Percentiles rank a stretch among this genome's conserved stretches.
These are phyloP conservation scores for Aspergillus sp. DNA, from an alignment of 2,329 filamentous ascomycete genomes.

Conservation along the genomic window DNA sequence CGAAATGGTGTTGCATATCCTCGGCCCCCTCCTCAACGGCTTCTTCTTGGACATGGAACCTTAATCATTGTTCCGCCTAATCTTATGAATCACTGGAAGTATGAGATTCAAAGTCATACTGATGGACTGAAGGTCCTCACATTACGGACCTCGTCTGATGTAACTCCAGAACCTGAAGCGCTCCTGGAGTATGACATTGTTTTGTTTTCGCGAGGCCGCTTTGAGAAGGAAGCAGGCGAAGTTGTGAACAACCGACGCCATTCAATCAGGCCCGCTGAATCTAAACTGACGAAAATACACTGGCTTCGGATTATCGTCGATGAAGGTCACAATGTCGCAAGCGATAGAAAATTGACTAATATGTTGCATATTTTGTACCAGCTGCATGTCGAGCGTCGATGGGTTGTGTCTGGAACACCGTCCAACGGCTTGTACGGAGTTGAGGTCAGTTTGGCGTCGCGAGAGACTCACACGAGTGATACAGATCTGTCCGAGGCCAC, in stretches of 20 bases:
- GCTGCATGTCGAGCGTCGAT: conserved; percentile 66
- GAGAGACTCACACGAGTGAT: conserved; percentile 37
- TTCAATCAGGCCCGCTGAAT: conserved; percentile 48
- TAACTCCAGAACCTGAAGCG: conserved; percentile 56
- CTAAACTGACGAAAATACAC: conserved; percentile 67
- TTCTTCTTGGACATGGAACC: conserved; percentile 67
- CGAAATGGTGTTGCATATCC: conserved; percentile 42
- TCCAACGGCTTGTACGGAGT: conserved; percentile 78
- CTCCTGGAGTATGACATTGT: conserved; percentile 71
- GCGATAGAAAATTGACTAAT: conserved; percentile 58
- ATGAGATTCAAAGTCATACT: conserved; percentile 78
- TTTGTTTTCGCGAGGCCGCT: conserved; percentile 70
- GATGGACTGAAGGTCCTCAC: conserved; percentile 63
- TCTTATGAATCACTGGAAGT: conserved; percentile 77
- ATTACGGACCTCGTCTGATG: conserved; percentile 51
- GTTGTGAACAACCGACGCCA: conserved; percentile 50
- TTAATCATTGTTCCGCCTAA: conserved; percentile 81
- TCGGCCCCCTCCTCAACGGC: conserved; percentile 38
- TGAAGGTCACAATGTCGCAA: conserved; percentile 82
- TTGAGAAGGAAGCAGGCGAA: conserved; percentile 64
- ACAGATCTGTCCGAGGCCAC: conserved; percentile 31
- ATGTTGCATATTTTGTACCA: conserved; percentile 54
- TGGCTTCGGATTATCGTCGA: conserved; percentile 90
- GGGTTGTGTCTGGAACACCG: conserved; percentile 90
- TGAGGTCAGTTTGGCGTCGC: conserved; percentile 55